Conservation (phyloP, 140 eudicot genomes). For the Anethum foeniculum region DNA sequence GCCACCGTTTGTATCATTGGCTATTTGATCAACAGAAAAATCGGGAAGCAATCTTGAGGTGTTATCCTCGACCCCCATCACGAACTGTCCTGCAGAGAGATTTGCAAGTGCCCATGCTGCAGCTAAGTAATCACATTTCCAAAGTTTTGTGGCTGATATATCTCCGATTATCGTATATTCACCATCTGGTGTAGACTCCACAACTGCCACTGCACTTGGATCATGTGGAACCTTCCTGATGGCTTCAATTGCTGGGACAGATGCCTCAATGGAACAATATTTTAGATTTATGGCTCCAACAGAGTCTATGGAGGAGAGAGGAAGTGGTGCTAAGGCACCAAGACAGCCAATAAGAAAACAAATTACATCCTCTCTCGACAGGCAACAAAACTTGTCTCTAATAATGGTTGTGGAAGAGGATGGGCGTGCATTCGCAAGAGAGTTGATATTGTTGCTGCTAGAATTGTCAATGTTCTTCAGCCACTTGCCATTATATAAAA, state of each 20-base stretch:
- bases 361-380: slow-evolving; percentile 84
- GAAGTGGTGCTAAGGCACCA: slow-evolving; percentile 91
- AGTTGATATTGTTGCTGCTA: slow-evolving; percentile 18
- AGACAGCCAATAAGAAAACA: slow-evolving; percentile 89
- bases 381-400: slow-evolving; percentile 72
- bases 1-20: slow-evolving; percentile 20
- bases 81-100: slow-evolving; percentile 77
- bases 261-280: slow-evolving; percentile 58
- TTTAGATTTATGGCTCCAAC: slow-evolving; percentile 64
- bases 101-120: slow-evolving; percentile 95
- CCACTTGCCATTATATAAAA: slow-evolving; percentile 84
- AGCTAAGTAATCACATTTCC: slow-evolving; percentile 86
- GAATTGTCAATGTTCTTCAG: slow-evolving; percentile 52
- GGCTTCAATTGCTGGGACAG: slow-evolving; percentile 60
- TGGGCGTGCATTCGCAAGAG: slow-evolving; percentile 39
- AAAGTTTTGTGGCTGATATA: slow-evolving; percentile 73
- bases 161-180: slow-evolving; percentile 69
- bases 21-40: slow-evolving; percentile 18
- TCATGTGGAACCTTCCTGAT: slow-evolving; percentile 51
- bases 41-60: slow-evolving; percentile 45
- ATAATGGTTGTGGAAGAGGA: slow-evolving; percentile 38
- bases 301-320: slow-evolving; percentile 71
- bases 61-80: slow-evolving; percentile 88
- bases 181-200: slow-evolving; percentile 65
- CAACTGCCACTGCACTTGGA: slow-evolving; percentile 83